Evolutionary conservation across 208 protist genomes (phyloP), one percentile per base, ranked within the genome.

Genomic region (Kentomonas sorsogonicus): DNA sequence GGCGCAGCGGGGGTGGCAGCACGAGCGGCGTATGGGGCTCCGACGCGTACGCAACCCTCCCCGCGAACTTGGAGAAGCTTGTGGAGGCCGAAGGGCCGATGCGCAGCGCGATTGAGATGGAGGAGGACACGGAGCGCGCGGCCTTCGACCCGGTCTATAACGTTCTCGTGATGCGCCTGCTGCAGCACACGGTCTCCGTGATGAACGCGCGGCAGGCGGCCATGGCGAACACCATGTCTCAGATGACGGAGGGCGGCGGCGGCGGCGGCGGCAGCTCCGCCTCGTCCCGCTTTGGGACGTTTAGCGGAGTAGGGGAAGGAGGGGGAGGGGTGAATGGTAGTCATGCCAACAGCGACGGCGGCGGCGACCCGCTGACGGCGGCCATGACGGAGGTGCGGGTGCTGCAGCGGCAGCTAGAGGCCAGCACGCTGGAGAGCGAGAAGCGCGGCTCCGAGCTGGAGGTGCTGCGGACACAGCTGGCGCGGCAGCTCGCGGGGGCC

Each of bases 101-200:
- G 41, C 83, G 83, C 0, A 47, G 61, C 27, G 55, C 63, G 43
- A 27, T 89, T 1, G 53, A 68, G 36, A 63, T 61, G 50, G 72
- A 75, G 54, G 66, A 92, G 72, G 78, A 86, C 51, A 57, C 69
- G 1, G 72, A 70, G 61, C 60, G 69, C 15, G 77, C 86, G 9
- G 47, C 5, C 16, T 74, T 71, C 45, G n/a, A 60, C 0, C 77
- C 85, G 0, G 61, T 86, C 13, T 92, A 86, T 64, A 76, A 92
- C 45, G 62, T 79, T 3, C 73, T 92, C 18, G 69, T 83, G 29
- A 80, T 92, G 72, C 74, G 86, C 53, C 67, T 89, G 11, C 77
- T 92, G 23, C 80, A 74, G 0, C 34, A 51, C 0, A 78, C 86
- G 60, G 60, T 89, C 16, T 58, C 74, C 46, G 60, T 81, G 63